A percentile compares a stretch with the other conserved stretches of the same genome.
Conservation (phyloP, 257 asterid genomes). For the Solanum etuberosum region DNA sequence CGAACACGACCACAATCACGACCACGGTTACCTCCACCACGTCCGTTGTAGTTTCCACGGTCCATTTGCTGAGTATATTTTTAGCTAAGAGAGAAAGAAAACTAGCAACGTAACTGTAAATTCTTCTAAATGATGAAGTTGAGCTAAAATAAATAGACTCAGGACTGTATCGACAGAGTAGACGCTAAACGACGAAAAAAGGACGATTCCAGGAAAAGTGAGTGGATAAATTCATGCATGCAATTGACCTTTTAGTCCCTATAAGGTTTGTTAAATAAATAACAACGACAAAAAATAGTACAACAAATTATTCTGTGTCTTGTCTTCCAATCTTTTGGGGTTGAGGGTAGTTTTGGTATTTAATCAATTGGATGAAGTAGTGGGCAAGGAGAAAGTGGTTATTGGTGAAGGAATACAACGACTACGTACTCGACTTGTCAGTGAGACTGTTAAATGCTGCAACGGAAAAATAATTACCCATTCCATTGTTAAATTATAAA, state of each 20-base stretch:
- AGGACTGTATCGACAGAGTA: too few relatives aligned
- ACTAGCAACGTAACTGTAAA: not conserved
- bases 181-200: not conserved
- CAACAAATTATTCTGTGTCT: not conserved
- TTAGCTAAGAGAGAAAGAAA: not conserved
- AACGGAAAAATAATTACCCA: not conserved
- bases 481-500: too few relatives aligned
- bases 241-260: not conserved
- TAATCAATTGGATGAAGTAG: not conserved
- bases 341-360: not conserved
- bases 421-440: not conserved
- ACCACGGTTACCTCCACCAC: constrained; percentile 5
- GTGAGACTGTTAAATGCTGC: not conserved
- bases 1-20: constrained; percentile 5
- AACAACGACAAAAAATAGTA: not conserved
- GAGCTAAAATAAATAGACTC: not conserved
- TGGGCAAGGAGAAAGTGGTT: not conserved
- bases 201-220: not conserved
- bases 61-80: not conserved
- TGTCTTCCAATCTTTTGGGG: not conserved
- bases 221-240: not conserved
- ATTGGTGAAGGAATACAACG: not conserved
- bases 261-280: not conserved
- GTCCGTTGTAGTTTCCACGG: not conserved
- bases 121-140: not conserved